Conservation (phyloP, 2,329 filamentous ascomycete genomes). For the Phoma sp. region DNA sequence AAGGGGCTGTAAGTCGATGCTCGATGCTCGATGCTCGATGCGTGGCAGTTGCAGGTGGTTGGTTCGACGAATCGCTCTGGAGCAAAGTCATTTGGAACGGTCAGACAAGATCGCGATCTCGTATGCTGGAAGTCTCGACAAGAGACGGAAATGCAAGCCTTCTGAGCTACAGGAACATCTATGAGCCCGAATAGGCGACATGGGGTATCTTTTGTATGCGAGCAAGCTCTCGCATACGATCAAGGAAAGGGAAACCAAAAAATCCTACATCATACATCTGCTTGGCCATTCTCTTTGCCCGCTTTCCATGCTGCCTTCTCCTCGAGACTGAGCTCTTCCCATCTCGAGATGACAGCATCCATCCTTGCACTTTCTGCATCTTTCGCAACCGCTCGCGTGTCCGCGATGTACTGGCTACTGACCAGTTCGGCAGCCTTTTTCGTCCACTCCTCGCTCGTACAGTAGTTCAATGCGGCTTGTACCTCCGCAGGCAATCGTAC, state of each 20-base stretch:
- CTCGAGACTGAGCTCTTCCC: conserved; percentile 32
- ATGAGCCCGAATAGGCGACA: neutral
- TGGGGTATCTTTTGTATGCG: conserved; percentile 9
- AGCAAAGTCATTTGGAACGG: neutral
- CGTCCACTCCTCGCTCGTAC: conserved; percentile 42
- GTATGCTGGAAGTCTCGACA: neutral
- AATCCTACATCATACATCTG: neutral
- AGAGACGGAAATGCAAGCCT: neutral
- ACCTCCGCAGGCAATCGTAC: conserved; percentile 34
- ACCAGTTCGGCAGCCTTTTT: conserved; percentile 33
- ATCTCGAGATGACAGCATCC: conserved; percentile 39
- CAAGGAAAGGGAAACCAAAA: neutral
- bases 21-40: neutral
- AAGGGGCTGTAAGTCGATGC: neutral
- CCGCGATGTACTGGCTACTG: conserved; percentile 42
- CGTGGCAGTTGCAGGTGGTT: neutral
- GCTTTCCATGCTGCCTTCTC: conserved; percentile 2
- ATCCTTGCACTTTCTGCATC: conserved; percentile 32
- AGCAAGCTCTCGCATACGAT: conserved; percentile 7
- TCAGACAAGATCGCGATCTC: neutral
- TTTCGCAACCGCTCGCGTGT: conserved; percentile 24
- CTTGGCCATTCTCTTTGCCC: neutral
- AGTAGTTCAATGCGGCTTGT: conserved; percentile 27
- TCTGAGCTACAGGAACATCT: neutral
- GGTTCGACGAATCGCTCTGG: neutral